A percentile compares a stretch with the other conserved stretches of the same genome.
Conservation (phyloP, 306 rosid genomes). For the Prunus campanulata region DNA sequence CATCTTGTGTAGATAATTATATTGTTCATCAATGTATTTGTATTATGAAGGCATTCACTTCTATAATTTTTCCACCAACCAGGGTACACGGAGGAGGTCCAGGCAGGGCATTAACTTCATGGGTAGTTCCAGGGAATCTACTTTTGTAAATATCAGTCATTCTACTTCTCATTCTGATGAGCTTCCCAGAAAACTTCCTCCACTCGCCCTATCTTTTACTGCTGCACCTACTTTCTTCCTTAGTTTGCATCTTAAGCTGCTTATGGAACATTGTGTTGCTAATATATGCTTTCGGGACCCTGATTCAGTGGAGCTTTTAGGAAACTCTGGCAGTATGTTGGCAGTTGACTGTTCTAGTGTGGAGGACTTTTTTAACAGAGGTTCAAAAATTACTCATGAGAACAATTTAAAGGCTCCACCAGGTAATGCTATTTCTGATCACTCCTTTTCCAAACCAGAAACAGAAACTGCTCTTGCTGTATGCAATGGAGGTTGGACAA, state of each 20-base stretch:
- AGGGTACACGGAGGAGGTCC: constrained; percentile 52
- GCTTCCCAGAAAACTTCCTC: constrained; percentile 48
- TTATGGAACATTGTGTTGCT: constrained; percentile 61
- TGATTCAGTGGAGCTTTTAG: constrained; percentile 37
- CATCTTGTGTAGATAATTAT: not conserved
- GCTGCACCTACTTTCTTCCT: constrained; percentile 85
- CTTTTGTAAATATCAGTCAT: constrained; percentile 33
- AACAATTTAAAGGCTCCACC: constrained; percentile 31
- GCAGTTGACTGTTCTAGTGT: constrained; percentile 32
- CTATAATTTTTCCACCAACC: constrained; percentile 25
- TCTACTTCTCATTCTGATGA: constrained; percentile 35
- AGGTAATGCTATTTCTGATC: constrained; percentile 36
- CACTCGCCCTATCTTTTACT: constrained; percentile 71
- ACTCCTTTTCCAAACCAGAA: constrained; percentile 35
- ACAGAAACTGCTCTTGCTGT: constrained; percentile 27
- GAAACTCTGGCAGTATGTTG: constrained; percentile 35
- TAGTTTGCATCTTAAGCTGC: constrained; percentile 76
- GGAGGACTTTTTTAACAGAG: constrained; percentile 37
- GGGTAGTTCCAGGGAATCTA: constrained; percentile 52
- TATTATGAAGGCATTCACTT: constrained; percentile 27
- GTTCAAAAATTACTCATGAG: constrained; percentile 27
- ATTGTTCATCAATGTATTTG: constrained; percentile 13
- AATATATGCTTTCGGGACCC: constrained; percentile 43
- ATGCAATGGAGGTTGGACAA: constrained; percentile 20
- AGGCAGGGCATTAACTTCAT: constrained; percentile 56